A percentile compares a stretch with the other conserved stretches of the same genome.
Conservation (phyloP, 2,329 filamentous ascomycete species). For the Cordyceps cateniannulata region DNA sequence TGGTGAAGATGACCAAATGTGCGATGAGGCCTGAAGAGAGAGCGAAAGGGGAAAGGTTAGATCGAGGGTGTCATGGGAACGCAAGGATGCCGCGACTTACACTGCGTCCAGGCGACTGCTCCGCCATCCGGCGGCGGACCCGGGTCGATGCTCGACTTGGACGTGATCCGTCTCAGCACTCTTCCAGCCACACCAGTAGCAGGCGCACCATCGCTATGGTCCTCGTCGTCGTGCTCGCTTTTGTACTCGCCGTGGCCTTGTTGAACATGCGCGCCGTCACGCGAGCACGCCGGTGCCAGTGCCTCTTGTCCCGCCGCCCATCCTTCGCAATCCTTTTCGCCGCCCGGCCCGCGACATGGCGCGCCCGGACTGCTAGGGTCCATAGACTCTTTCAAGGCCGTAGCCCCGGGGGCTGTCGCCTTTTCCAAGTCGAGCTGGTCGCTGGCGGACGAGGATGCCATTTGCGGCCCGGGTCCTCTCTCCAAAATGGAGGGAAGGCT, state of each 20-base stretch:
- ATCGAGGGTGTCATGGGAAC: not conserved
- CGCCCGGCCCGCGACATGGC: not conserved
- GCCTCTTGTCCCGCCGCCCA: conserved; percentile 11
- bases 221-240: conserved; percentile 6
- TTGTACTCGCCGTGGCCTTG: not conserved
- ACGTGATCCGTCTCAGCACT: conserved; percentile 35
- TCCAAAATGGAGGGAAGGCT: too few relatives aligned
- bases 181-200: conserved; percentile 24
- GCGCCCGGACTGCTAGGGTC: not conserved
- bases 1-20: conserved; percentile 45
- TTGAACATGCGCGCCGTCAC: not conserved
- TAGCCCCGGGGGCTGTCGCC: not conserved
- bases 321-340: not conserved
- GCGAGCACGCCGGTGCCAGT: conserved; percentile 2
- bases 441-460: not conserved
- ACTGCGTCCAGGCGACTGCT: conserved; percentile 38
- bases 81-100: conserved; percentile 21
- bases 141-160: conserved; percentile 33
- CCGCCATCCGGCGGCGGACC: conserved; percentile 48
- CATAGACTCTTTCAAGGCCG: too few relatives aligned
- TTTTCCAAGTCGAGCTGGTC: conserved; percentile 3
- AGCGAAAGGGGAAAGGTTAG: not conserved
- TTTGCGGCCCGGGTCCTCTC: not conserved
- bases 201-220: not conserved
- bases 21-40: conserved; percentile 15